These are phyloP conservation scores for Sarocladium oryzae DNA, from an alignment of 2,329 filamentous ascomycete species.

Conservation along the genomic window DNA sequence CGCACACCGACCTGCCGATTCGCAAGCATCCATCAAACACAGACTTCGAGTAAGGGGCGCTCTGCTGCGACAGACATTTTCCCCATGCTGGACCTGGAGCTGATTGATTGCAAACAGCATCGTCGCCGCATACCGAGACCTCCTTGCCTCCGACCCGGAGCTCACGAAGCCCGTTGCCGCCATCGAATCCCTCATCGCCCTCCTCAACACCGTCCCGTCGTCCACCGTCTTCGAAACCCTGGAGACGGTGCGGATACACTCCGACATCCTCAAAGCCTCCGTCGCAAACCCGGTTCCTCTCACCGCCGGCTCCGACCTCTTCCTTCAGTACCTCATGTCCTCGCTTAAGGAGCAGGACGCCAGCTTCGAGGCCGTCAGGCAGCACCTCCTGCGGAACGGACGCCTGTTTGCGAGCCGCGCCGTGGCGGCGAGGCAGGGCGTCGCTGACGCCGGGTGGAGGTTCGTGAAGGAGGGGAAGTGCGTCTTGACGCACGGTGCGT, in stretches of 20 bases:
- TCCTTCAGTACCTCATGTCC: constrained; percentile 86
- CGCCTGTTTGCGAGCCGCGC: constrained; percentile 81
- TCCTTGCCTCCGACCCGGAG: constrained; percentile 63
- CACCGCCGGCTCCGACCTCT: constrained; percentile 89
- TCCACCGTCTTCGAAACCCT: constrained; percentile 93
- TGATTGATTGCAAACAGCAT: constrained; percentile 35
- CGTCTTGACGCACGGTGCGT: constrained; percentile 87
- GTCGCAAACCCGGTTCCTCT: constrained; percentile 87
- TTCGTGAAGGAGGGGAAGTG: constrained; percentile 74
- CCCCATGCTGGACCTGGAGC: neutral
- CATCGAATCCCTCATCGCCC: constrained; percentile 83
- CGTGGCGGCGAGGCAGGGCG: constrained; percentile 75
- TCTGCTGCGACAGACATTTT: neutral
- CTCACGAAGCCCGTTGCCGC: constrained; percentile 94
- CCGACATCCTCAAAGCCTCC: constrained; percentile 66
- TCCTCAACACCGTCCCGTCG: constrained; percentile 71
- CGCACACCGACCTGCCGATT: constrained; percentile 14
- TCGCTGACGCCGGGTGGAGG: constrained; percentile 70
- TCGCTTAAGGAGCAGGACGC: constrained; percentile 53
- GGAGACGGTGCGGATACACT: constrained; percentile 72
- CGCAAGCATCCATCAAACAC: constrained; percentile 17
- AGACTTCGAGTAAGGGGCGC: constrained; percentile 27
- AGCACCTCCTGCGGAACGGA: constrained; percentile 79
- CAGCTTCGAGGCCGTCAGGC: constrained; percentile 70
- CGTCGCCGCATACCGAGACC: constrained; percentile 46